These are phyloP conservation scores for Vachellia collinsii DNA, from an alignment of 306 rosid genomes.

Conservation along the genomic window DNA sequence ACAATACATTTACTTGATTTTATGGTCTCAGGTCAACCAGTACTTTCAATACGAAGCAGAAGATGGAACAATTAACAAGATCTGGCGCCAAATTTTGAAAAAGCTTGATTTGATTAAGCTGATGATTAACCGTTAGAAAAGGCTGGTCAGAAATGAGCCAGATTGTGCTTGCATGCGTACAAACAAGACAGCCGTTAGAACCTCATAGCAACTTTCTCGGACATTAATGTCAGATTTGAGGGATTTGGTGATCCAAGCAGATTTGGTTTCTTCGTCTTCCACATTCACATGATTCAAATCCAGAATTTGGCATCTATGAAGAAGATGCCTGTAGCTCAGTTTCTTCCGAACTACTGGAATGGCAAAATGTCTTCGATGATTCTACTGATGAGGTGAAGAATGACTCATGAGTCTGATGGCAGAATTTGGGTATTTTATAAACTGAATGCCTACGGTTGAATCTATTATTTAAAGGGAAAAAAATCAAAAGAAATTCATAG, in stretches of 20 bases:
- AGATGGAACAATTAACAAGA: slow-evolving; percentile 71
- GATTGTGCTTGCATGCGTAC: slow-evolving; percentile 81
- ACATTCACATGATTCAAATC: neutral
- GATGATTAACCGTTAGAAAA: slow-evolving; percentile 76
- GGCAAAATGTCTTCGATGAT: neutral
- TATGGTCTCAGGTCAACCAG: slow-evolving; percentile 67
- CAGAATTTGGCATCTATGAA: neutral
- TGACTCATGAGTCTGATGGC: neutral
- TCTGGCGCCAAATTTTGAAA: slow-evolving; percentile 83
- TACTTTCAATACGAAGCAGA: slow-evolving; percentile 67
- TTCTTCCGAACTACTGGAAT: slow-evolving; percentile 10
- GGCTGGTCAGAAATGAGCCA: slow-evolving; percentile 61
- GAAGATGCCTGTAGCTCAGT: slow-evolving; percentile 24
- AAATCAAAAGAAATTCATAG: neutral
- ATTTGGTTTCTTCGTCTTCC: neutral
- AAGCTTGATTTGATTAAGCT: slow-evolving; percentile 76
- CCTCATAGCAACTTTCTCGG: slow-evolving; percentile 28
- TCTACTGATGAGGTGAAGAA: neutral
- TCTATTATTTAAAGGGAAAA: neutral
- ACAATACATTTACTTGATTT: slow-evolving; percentile 4
- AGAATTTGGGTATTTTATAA: neutral
- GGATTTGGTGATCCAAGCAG: neutral
- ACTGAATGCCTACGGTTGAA: too few relatives aligned
- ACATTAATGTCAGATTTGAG: neutral
- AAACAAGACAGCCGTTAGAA: slow-evolving; percentile 52